Evolutionary conservation across 441 rosid genomes (phyloP).

Genomic region (Codiaeum variegatum): DNA sequence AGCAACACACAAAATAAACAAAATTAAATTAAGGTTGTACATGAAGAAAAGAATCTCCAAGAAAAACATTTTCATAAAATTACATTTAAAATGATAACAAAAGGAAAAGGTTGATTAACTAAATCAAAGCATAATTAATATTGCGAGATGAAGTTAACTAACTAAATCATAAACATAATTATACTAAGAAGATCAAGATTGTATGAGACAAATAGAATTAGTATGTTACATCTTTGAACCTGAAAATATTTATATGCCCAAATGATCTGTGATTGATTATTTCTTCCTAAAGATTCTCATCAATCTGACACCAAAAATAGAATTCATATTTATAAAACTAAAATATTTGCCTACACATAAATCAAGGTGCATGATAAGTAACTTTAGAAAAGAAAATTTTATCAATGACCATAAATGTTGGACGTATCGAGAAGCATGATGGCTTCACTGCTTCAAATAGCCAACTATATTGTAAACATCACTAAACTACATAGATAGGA

Average conservation of each 20-base stretch:
- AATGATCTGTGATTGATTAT: constrained; percentile 68
- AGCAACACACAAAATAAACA: not conserved
- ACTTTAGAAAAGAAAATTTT: not conserved
- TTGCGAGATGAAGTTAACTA: too few species aligned
- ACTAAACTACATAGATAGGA: not conserved
- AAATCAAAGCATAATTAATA: too few species aligned
- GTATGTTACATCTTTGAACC: constrained; percentile 62
- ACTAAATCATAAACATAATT: too few species aligned
- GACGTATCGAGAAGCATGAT: not conserved
- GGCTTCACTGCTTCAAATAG: not conserved
- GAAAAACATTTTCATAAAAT: not conserved
- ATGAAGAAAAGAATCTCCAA: not conserved
- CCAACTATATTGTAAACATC: not conserved
- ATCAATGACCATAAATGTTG: not conserved
- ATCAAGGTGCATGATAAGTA: not conserved
- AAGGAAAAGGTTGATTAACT: not conserved
- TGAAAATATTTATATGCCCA: constrained; percentile 63
- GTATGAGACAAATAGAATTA: not conserved
- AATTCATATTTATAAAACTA: not conserved
- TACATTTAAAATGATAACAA: not conserved
- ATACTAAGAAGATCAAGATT: not conserved
- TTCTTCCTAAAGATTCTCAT: constrained; percentile 71
- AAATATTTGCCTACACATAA: not conserved
- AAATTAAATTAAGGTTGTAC: not conserved
- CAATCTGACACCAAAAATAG: constrained; percentile 47